Evolutionary conservation across 2,329 filamentous ascomycete species (phyloP), one percentile per base, ranked within the genome.

Genomic region (Bipolaris sorokiniana): DNA sequence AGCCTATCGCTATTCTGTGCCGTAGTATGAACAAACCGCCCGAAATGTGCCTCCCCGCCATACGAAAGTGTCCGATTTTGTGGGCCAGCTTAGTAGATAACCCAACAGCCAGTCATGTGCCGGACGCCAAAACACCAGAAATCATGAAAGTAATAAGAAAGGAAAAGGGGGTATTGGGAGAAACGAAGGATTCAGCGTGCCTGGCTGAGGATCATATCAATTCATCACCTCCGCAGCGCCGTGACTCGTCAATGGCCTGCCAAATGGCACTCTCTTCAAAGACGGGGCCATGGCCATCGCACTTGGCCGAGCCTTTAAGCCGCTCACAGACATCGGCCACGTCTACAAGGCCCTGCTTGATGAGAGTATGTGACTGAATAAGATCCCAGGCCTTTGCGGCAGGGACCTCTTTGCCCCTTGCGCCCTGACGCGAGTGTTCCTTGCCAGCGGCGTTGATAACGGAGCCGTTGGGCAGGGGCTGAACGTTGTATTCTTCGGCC

Each of bases 201-300:
- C 13, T 16, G 6, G 18, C 22, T 16, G 37, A 5, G 9, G 11
- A 23, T 74, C 61, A 88, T 66, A 90, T 83, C 56, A 96, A 81
- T 74, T 95, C 91, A 75, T 97, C 92, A 44, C 86, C 90, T 16
- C 90, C 90, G 65, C 86, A 88, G 20, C 88, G 87, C 28, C 90
- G 88, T 70, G 92, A 94, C 68, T 89, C 84, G 74, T 91, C 85
- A 62, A 98, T 93, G 15, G 91, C 91, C 59, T 82, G 80, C 41
- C 87, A 76, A 15, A 98, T 88, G 42, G 86, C 85, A 22, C 84
- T 79, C 75, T 97, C 93, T 59, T 90, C 88, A 67, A 97, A 97
- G 38, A 95, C 92, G 2, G 93, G 93, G 0, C 93, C 80, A 71
- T 92, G 89, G 2, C 92, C 93, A 76, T 97, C 90, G 73, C 92